A percentile compares a stretch with the other conserved stretches of the same genome.
Evolutionary conservation across 2,329 filamentous ascomycete genomes (phyloP).

Genomic region (Ceratocystis diversiconidia): DNA sequence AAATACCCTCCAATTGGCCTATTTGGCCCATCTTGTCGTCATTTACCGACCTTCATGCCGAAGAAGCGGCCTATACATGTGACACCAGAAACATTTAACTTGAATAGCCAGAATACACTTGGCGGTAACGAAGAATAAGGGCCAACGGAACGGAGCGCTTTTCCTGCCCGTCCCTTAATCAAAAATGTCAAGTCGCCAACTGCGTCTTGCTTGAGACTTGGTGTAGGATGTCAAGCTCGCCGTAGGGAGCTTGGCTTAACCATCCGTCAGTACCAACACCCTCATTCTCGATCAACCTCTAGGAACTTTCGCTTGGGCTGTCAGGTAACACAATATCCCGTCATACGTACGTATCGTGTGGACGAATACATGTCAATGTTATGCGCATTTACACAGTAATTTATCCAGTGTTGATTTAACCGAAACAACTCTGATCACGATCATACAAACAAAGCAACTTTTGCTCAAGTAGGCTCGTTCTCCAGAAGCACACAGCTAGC

Average conservation of each 20-base stretch:
- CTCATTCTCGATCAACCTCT: not conserved
- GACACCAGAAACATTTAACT: not conserved
- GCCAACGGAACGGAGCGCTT: not conserved
- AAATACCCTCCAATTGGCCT: not conserved
- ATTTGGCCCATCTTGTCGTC: not conserved
- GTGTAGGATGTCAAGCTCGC: not conserved
- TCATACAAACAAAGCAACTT: no score
- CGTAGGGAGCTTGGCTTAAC: not conserved
- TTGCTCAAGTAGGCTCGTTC: no score
- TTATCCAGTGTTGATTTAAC: no score
- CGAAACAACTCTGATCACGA: no score
- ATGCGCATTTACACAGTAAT: no score
- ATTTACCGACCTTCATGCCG: not conserved
- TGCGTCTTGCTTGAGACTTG: not conserved
- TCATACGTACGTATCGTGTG: not conserved
- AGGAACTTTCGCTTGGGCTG: not conserved
- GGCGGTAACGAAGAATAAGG: not conserved
- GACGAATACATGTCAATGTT: not conserved
- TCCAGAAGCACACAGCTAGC: no score
- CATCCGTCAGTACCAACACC: not conserved
- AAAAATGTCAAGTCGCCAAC: not conserved
- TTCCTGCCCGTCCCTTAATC: not conserved
- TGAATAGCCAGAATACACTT: not conserved
- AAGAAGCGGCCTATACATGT: not conserved
- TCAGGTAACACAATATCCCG: not conserved